Base-by-base conservation (phyloP, 2,329 filamentous ascomycete genomes). In the Hirsutella rhossiliensis region DNA sequence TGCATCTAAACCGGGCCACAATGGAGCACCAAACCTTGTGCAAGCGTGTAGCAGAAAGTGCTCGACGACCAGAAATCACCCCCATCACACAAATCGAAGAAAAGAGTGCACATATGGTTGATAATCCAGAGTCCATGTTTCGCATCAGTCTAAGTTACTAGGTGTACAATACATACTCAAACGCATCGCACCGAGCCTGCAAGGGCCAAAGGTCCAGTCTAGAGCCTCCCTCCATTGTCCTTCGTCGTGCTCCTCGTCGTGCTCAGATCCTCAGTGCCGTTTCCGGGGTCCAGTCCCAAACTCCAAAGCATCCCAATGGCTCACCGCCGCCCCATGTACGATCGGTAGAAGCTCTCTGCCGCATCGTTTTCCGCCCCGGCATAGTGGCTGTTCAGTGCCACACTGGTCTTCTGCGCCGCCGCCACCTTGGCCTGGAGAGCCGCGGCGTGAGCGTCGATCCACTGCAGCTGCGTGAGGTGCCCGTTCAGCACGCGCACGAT, bases 401-500 rank as follows among this genome's bases (percentile, higher is more conserved):
- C 80, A 56, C 79, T 80, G 31, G 86, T 78, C 65, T 89, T 89
- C 60, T 95, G 88, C 20, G 89, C 86, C 28, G 82, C 78, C 6
- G 71, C 67, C 42, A 97, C 86, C 73, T 94, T 94, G 47, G 80
- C 74, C 62, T 94, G 85, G 43, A 97, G 72, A 29, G 82, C 76
- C 15, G 81, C 76, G 31, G 90, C 85, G 50, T 90, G 89, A 51
- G 81, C 78, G 59, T 97, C 90, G 61, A 98, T 97, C 68, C 84
- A 85, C 64, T 96, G 90, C 48, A 98, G 73, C 63, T 96, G 89
- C 31, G 82, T 80, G 32, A 98, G 78, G 62, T 98, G 92, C 20
- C 83, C 81, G 62, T 98, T 98, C 53, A 98, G 81, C 41, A 97
- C 88, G 50, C 87, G 83, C 43, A 97, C 90, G 56, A 98, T 94